Base-by-base conservation (phyloP, 805 yeast species). In the Nakazawaea anatomiae region DNA sequence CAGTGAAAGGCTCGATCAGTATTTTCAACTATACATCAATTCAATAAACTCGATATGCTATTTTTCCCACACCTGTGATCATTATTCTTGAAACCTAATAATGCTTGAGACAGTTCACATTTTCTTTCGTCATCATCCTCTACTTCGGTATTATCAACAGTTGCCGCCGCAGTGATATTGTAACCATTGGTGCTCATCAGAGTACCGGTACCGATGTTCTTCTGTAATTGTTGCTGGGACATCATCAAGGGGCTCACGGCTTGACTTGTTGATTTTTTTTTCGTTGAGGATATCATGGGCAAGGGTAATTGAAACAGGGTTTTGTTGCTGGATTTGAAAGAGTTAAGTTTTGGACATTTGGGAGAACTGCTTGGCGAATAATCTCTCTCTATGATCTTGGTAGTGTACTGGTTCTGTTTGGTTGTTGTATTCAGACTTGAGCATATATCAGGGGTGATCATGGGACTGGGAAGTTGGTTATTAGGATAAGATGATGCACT, bases 401-500 rank as follows among this genome's bases (percentile, higher is more conserved):
- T 30, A 44, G 41, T 25, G n/a, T 11, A 12, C 18, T 44, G 40
- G 38, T 30, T 39, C 11, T 45, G 42, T 4, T 44, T 25, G 18
- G 14, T 18, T 28, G 14, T 18, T 28, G 29, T 4, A 34, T 12
- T 25, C 14, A n/a, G 27, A 29, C 18, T 40, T 6, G 49, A 38
- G 29, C 39, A 38, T 11, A 48, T 42, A n/a, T 55, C 55, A 1
- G 61, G 59, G 1, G 61, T 54, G 9, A 55, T 48, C 41, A 53
- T n/a, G 0, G 62, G 63, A 32, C 58, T 57, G 7, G 63, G 56
- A 5, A 59, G 53, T 42, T 58, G 58, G 9, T 25, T 39, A 32
- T 39, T 44, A 2, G 54, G 39, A 29, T 5, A 35, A 27, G 36
- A n/a, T 12, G 46, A 29, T 9, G 14, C 12, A 28, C 36, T 35